Evolutionary conservation across 2,329 filamentous ascomycete species (phyloP).

Genomic region (Cercospora nicotianae): DNA sequence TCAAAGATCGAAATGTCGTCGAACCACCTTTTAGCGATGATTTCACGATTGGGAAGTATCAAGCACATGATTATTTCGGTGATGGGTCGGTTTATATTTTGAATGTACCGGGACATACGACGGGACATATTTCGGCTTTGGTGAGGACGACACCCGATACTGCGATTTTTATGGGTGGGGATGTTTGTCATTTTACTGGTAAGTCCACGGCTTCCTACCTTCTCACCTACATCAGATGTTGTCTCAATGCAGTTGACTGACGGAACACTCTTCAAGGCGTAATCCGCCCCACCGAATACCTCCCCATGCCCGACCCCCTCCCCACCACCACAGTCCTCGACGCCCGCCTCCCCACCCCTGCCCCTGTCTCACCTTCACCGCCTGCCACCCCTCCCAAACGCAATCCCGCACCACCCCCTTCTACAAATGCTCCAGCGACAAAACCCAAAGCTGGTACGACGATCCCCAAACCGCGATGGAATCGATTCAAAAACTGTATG

Average conservation of each 20-base stretch:
- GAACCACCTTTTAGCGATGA: slow-evolving; percentile 26
- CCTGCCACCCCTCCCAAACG: slow-evolving; percentile 23
- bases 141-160: slow-evolving; percentile 29
- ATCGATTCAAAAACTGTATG: slow-evolving; percentile 23
- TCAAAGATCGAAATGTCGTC: slow-evolving; percentile 25
- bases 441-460: slow-evolving; percentile 23
- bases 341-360: slow-evolving; percentile 22
- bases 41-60: slow-evolving; percentile 43
- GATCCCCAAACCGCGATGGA: slow-evolving; percentile 27
- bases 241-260: too few species aligned
- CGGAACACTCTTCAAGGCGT: too few species aligned
- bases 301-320: slow-evolving; percentile 25
- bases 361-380: slow-evolving; percentile 27
- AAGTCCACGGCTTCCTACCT: neutral
- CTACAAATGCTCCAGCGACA: slow-evolving; percentile 24
- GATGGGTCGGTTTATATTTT: slow-evolving; percentile 48
- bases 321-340: slow-evolving; percentile 22
- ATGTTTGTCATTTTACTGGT: slow-evolving; percentile 30
- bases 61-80: slow-evolving; percentile 46
- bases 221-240: too few species aligned
- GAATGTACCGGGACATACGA: slow-evolving; percentile 34
- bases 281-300: slow-evolving; percentile 23
- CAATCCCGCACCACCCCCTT: slow-evolving; percentile 21
- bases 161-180: slow-evolving; percentile 30
- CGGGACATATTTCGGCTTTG: slow-evolving; percentile 29